Conservation (phyloP, 2,329 filamentous ascomycete genomes). For the Boeremia exigua region DNA sequence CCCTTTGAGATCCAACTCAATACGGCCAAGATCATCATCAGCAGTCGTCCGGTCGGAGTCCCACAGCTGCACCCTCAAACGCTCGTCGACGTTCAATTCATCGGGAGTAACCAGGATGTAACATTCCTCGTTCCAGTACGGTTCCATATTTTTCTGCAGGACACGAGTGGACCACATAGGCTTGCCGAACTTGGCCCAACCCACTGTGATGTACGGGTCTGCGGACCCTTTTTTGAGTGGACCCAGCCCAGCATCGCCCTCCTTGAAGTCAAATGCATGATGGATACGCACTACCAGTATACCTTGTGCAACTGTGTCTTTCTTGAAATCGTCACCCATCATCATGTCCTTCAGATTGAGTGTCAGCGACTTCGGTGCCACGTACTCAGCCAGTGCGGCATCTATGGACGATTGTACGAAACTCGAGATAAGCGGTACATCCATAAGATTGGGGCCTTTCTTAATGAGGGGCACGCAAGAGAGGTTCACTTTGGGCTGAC, state of each 20-base stretch:
- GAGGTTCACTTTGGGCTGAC: slow-evolving; percentile 74
- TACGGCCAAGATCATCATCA: slow-evolving; percentile 76
- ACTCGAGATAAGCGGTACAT: slow-evolving; percentile 74
- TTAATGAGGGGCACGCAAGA: slow-evolving; percentile 74
- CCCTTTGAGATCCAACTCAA: slow-evolving; percentile 71
- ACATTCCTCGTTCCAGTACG: slow-evolving; percentile 73
- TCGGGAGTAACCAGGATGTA: slow-evolving; percentile 73
- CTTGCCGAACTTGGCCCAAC: slow-evolving; percentile 80
- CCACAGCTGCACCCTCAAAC: slow-evolving; percentile 73
- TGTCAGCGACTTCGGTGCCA: slow-evolving; percentile 76
- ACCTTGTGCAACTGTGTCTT: slow-evolving; percentile 70
- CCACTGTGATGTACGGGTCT: slow-evolving; percentile 74
- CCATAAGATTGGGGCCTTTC: slow-evolving; percentile 74
- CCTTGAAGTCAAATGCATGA: slow-evolving; percentile 72
- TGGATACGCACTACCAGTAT: slow-evolving; percentile 71
- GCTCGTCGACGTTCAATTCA: slow-evolving; percentile 74
- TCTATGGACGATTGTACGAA: slow-evolving; percentile 78
- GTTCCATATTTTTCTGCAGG: slow-evolving; percentile 69
- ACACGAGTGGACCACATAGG: slow-evolving; percentile 71
- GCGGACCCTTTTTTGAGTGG: slow-evolving; percentile 66
- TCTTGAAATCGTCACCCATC: slow-evolving; percentile 79
- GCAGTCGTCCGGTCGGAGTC: slow-evolving; percentile 75
- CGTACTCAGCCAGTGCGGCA: slow-evolving; percentile 75
- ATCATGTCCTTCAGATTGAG: slow-evolving; percentile 79
- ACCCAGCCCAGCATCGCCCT: slow-evolving; percentile 69